Base-by-base conservation (phyloP, 2,329 filamentous ascomycete genomes). In the Phialophora macrospora region DNA sequence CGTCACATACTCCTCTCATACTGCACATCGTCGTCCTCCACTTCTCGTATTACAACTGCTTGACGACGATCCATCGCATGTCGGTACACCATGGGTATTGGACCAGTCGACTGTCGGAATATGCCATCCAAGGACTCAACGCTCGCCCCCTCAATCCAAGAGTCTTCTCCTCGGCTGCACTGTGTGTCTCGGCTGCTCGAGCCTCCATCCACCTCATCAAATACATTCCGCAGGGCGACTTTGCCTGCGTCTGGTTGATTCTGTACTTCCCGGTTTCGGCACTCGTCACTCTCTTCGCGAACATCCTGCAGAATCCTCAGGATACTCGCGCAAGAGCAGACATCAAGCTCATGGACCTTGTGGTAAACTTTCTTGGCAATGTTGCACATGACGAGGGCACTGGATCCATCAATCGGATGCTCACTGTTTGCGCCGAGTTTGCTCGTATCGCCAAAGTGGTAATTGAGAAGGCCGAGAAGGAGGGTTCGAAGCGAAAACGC, bases 11-110 rank as follows among this genome's bases (percentile, higher is more conserved):
- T 0, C 93, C 94, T 0, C 83, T 98, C n/a, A 93, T 98, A 22
- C 82, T 99, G 22, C 94, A 98, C 71, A 88, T 99, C 60, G 93
- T 97, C 67, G 92, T 97, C 76, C 81, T 99, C 64, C 95, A 99
- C 77, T 96, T 99, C 74, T 90, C 92, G 1, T 99, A 99, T 78
- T 98, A 98, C 81, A 99, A 99, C 77, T 97, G 93, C 73, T 80
- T 99, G 59, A 97, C 94, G 0, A 99, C 95, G 0, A 97, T 99
- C 70, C 95, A 99, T 77, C 91, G 95, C 59, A 99, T 98, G 95
- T 96, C 92, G 49, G 91, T 98, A 32, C 95, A 98, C 73, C 93
- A 97, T 75, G 95, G 95, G 14, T 97, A 97, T 79, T 99, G 95
- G 95, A 98, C 94, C 0, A 97, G 92, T 74, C 87, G 95, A 44